phyloP scores from a whole-genome alignment of 73 alveolate genomes.

The Paramecium biaurelia region DNA sequence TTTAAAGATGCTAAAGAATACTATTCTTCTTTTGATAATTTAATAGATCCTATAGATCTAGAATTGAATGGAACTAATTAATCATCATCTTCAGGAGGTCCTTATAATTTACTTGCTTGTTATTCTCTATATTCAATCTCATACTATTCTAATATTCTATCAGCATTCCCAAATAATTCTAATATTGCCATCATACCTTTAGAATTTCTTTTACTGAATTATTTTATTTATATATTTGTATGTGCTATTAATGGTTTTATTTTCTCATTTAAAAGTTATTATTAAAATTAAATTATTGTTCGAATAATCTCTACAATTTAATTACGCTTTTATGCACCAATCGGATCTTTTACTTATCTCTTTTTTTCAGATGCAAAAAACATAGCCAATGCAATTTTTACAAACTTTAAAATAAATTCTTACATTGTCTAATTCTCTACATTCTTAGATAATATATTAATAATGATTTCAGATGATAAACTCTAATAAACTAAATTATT shows the following conservation, averaged over 20 bases:
- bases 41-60: not conserved
- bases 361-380: constrained; percentile 71
- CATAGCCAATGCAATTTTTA: constrained; percentile 74
- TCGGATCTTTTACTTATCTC: constrained; percentile 50
- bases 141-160: constrained; percentile 58
- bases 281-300: constrained; percentile 22
- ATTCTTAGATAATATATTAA: constrained; percentile 72
- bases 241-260: constrained; percentile 75
- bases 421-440: constrained; percentile 68
- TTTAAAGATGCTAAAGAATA: constrained; percentile 62
- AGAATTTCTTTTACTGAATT: constrained; percentile 61
- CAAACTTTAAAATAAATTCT: constrained; percentile 78
- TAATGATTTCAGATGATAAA: constrained; percentile 77
- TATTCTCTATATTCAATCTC: constrained; percentile 57
- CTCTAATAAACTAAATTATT: constrained; percentile 73
- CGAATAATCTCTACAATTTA: constrained; percentile 9
- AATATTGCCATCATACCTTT: constrained; percentile 79
- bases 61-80: not conserved
- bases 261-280: constrained; percentile 63
- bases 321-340: constrained; percentile 38
- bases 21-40: constrained; percentile 16
- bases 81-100: constrained; percentile 47
- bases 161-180: constrained; percentile 82
- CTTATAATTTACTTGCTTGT: constrained; percentile 40
- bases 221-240: constrained; percentile 70